A percentile compares a stretch with the other conserved stretches of the same genome.
Conservation (phyloP, 495 filamentous ascomycete species). For the Talaromyces borbonicus region DNA sequence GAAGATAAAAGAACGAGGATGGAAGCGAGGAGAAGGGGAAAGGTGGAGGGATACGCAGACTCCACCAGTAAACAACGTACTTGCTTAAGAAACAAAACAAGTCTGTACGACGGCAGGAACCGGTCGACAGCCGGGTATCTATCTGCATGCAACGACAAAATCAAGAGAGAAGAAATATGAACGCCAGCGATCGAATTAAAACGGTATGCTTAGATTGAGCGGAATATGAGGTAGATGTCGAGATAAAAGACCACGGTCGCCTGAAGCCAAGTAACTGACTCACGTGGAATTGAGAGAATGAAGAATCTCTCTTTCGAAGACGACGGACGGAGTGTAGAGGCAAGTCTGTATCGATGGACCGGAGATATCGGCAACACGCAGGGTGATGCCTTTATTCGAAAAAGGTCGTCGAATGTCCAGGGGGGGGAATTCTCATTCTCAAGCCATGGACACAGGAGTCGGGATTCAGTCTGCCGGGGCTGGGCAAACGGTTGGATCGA, state of each 20-base stretch:
- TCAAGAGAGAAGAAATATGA: conserved; percentile 1
- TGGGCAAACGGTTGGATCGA: too few species aligned
- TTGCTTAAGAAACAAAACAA: conserved; percentile 1
- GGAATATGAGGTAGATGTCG: conserved; percentile 29
- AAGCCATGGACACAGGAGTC: conserved; percentile 37
- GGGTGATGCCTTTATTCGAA: conserved; percentile 20
- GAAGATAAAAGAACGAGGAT: background rate
- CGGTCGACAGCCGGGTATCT: background rate
- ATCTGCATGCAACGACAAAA: conserved; percentile 1
- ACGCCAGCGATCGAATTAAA: background rate
- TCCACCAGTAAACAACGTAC: background rate
- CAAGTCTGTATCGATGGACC: conserved; percentile 5
- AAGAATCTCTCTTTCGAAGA: conserved; percentile 12
- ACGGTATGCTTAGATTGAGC: conserved; percentile 2
- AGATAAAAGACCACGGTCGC: conserved; percentile 1
- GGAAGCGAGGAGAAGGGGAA: conserved; percentile 1
- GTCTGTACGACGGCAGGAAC: conserved; percentile 1
- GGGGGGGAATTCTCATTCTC: too few species aligned
- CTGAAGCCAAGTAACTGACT: conserved; percentile 1
- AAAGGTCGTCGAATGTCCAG: too few species aligned
- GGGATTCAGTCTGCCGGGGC: too few species aligned
- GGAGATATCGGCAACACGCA: conserved; percentile 15
- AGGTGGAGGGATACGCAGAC: background rate
- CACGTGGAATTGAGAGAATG: conserved; percentile 12
- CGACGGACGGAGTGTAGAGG: conserved; percentile 17